These are phyloP conservation scores for Ascochyta viciae-villosae DNA, from an alignment of 2,329 filamentous ascomycete genomes.

Conservation along the genomic window DNA sequence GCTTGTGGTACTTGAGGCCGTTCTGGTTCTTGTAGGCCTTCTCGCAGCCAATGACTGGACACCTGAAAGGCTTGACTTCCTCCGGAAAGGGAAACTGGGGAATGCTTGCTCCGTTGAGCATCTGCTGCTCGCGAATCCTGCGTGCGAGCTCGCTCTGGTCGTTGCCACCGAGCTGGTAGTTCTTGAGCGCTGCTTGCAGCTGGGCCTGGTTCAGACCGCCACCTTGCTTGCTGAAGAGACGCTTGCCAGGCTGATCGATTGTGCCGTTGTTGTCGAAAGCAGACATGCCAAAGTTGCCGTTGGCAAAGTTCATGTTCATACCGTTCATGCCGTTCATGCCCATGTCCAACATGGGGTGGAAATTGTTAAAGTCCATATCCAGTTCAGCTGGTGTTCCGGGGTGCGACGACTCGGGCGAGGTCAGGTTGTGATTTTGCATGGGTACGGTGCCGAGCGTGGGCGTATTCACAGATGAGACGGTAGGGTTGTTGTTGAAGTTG, in stretches of 20 bases:
- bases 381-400: constrained; percentile 76
- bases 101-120: constrained; percentile 60
- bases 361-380: constrained; percentile 70
- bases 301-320: constrained; percentile 44
- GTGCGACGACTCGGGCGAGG: constrained; percentile 70
- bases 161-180: constrained; percentile 70
- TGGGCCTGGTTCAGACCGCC: constrained; percentile 73
- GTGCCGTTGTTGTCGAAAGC: constrained; percentile 51
- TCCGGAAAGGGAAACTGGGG: constrained; percentile 63
- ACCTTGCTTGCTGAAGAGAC: constrained; percentile 82
- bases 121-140: constrained; percentile 68
- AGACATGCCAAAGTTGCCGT: constrained; percentile 51
- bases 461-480: constrained; percentile 95
- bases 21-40: constrained; percentile 99
- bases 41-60: constrained; percentile 96
- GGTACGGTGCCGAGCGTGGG: constrained; percentile 86
- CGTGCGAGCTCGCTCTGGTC: constrained; percentile 75
- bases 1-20: constrained; percentile 88
- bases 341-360: constrained; percentile 47
- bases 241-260: constrained; percentile 95
- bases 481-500: constrained; percentile 88
- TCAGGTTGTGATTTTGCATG: constrained; percentile 64
- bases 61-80: constrained; percentile 97
- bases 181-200: constrained; percentile 76
- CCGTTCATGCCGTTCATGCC: constrained; percentile 42